Conservation (phyloP, 768 basidiomycete genomes). For the Pleurotus giganteus region DNA sequence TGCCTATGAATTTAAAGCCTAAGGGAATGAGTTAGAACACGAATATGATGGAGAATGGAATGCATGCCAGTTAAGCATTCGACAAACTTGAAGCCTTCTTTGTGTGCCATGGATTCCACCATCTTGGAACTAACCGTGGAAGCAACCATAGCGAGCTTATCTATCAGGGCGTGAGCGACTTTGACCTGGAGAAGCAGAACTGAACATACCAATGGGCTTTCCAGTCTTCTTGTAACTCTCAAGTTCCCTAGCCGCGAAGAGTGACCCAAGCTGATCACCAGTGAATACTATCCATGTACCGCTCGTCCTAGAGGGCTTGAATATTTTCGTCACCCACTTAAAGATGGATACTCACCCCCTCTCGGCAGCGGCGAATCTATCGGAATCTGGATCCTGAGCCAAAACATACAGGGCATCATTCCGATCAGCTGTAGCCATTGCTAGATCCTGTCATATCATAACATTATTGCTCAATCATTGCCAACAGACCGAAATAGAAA, state of each 20-base stretch:
- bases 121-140: slow-evolving; percentile 92
- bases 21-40: slow-evolving; percentile 9
- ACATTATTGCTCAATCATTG: neutral
- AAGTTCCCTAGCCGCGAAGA: slow-evolving; percentile 44
- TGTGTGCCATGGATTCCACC: slow-evolving; percentile 71
- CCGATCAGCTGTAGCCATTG: slow-evolving; percentile 57
- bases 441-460: slow-evolving; percentile 55
- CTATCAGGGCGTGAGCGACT: slow-evolving; percentile 21
- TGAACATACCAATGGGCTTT: slow-evolving; percentile 21
- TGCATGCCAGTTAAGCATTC: slow-evolving; percentile 75
- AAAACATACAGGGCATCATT: slow-evolving; percentile 62
- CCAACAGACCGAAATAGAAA: neutral
- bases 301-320: slow-evolving; percentile 28
- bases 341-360: slow-evolving; percentile 40
- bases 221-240: slow-evolving; percentile 40
- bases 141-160: slow-evolving; percentile 79
- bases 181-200: neutral
- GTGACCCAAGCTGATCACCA: slow-evolving; percentile 76
- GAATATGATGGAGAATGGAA: slow-evolving; percentile 13
- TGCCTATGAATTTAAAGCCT: slow-evolving; percentile 93
- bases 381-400: slow-evolving; percentile 89
- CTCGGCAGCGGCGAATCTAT: slow-evolving; percentile 79
- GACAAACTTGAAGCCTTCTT: slow-evolving; percentile 79
- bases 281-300: slow-evolving; percentile 73
- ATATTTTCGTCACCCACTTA: slow-evolving; percentile 5